phyloP scores from a whole-genome alignment of 306 rosid genomes.

The Medicago lupulina region DNA sequence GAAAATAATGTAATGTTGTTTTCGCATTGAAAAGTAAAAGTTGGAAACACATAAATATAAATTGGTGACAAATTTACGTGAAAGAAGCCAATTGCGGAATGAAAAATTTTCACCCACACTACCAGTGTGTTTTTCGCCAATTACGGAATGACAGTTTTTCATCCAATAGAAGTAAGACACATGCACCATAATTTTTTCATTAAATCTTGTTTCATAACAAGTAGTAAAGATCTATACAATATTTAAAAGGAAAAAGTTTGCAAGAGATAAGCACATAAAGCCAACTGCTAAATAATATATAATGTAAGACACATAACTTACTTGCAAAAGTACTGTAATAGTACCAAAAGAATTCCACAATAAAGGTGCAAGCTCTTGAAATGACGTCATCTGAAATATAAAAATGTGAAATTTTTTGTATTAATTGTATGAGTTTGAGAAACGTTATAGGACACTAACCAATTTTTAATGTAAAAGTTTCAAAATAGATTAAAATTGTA shows the following conservation, averaged over 20 bases:
- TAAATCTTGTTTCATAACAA: not conserved
- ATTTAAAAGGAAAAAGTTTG: not conserved
- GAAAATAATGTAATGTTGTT: not conserved
- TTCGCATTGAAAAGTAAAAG: not conserved
- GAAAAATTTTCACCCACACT: no score
- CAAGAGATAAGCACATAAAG: conserved; percentile 5
- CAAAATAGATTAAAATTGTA: not conserved
- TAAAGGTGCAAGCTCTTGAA: conserved; percentile 76
- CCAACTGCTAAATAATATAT: not conserved
- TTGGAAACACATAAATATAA: not conserved
- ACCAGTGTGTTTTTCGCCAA: no score
- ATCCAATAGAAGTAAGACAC: no score
- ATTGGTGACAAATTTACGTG: not conserved
- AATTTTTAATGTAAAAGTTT: not conserved
- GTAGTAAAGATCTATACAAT: not conserved
- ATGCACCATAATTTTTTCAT: no score
- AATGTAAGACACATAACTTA: conserved; percentile 5
- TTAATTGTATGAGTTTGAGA: conserved; percentile 38
- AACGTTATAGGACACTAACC: conserved; percentile 38
- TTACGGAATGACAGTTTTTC: no score
- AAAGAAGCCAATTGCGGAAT: no score
- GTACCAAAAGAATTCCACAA: conserved; percentile 89
- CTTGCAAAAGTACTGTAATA: conserved; percentile 68
- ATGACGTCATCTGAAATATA: conserved; percentile 64
- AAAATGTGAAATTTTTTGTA: conserved; percentile 16